phyloP scores from a whole-genome alignment of 176 grass and related monocot genomes.

The Carex parvula region DNA sequence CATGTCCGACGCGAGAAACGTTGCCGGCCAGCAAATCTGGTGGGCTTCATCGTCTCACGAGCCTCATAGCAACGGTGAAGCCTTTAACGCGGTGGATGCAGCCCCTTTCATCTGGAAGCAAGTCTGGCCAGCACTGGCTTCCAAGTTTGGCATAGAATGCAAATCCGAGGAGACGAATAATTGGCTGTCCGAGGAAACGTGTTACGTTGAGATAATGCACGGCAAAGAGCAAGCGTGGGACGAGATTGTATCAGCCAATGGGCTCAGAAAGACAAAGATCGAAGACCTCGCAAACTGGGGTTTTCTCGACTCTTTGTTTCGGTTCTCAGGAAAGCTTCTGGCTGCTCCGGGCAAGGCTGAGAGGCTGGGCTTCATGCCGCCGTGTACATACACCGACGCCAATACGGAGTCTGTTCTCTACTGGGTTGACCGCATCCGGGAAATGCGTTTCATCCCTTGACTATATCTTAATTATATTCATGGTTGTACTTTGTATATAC shows the following conservation, averaged over 20 bases:
- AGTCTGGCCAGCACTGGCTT: constrained; percentile 32
- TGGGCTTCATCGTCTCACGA: constrained; percentile 15
- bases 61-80: not conserved
- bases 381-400: not conserved
- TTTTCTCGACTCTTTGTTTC: constrained; percentile 31
- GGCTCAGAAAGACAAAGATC: constrained; percentile 12
- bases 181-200: constrained; percentile 19
- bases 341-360: constrained; percentile 24
- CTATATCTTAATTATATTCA: not conserved
- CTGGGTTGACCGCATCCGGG: constrained; percentile 33
- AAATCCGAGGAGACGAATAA: not conserved
- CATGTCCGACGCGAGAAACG: constrained; percentile 25
- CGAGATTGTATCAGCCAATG: constrained; percentile 27
- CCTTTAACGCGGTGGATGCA: constrained; percentile 26
- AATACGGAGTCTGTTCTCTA: constrained; percentile 14
- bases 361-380: constrained; percentile 16
- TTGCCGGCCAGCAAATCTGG: constrained; percentile 31
- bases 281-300: constrained; percentile 31
- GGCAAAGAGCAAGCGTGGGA: constrained; percentile 30
- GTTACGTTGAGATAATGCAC: constrained; percentile 20
- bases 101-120: constrained; percentile 37
- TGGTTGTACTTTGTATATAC: not conserved
- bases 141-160: constrained; percentile 24
- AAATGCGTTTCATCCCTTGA: constrained; percentile 30
- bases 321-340: constrained; percentile 21